These are phyloP conservation scores for Sarocladiaceae sp. DNA, from an alignment of 2,329 filamentous ascomycete species.

Conservation along the genomic window DNA sequence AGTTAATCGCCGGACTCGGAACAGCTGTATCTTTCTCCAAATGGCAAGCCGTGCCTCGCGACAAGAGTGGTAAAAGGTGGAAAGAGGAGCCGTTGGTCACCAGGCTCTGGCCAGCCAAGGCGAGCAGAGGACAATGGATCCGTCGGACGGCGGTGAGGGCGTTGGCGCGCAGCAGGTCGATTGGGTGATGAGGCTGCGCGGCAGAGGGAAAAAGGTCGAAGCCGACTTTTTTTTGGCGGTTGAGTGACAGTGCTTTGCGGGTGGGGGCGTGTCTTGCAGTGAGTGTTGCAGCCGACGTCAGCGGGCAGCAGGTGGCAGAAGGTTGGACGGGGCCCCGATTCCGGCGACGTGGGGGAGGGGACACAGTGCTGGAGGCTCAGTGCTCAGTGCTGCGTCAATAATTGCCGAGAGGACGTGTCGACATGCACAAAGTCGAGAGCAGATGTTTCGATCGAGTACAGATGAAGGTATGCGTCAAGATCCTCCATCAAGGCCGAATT, in stretches of 20 bases:
- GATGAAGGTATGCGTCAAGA: too few relatives aligned
- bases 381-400: too few relatives aligned
- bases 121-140: neutral
- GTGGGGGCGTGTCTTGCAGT: neutral
- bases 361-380: neutral
- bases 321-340: neutral
- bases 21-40: neutral
- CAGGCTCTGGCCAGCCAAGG: slow-evolving; percentile 6
- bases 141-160: neutral
- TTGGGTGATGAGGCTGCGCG: slow-evolving; percentile 6
- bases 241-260: neutral
- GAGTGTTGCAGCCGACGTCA: slow-evolving; percentile 11
- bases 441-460: too few relatives aligned
- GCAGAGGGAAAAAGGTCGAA: slow-evolving; percentile 7
- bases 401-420: too few relatives aligned
- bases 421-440: too few relatives aligned
- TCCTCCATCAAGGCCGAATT: too few relatives aligned
- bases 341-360: slow-evolving; percentile 8
- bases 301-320: neutral
- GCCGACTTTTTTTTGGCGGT: slow-evolving; percentile 9
- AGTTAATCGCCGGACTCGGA: neutral
- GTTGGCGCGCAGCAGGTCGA: neutral
- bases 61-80: neutral
- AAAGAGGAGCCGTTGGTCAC: neutral
- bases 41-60: neutral